Evolutionary conservation across 495 filamentous ascomycete species (phyloP).

Genomic region (Opeltia flavorubescens): DNA sequence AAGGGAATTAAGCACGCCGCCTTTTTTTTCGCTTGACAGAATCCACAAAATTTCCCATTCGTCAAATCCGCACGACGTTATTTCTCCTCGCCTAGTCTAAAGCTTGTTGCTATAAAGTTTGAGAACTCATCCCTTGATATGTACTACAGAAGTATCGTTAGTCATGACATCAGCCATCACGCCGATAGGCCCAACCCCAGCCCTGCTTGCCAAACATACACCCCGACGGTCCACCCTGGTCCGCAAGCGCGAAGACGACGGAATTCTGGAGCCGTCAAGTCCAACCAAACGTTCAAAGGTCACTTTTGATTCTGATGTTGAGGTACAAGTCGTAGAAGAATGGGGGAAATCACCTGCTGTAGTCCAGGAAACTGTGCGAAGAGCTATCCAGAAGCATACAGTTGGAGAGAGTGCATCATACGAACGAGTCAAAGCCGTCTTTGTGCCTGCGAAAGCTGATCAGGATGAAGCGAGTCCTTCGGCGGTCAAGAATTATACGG

Average conservation of each 20-base stretch:
- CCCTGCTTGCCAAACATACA: constrained; percentile 3
- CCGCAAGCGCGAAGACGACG: constrained; percentile 20
- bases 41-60: too few species aligned
- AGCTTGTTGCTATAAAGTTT: neutral
- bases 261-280: constrained; percentile 26
- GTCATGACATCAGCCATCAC: neutral
- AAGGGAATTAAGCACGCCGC: neutral
- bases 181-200: neutral
- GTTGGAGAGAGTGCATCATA: constrained; percentile 58
- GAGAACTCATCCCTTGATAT: neutral
- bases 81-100: neutral
- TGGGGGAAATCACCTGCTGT: constrained; percentile 45
- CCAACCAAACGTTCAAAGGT: constrained; percentile 51
- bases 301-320: constrained; percentile 59
- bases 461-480: constrained; percentile 35
- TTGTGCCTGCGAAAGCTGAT: constrained; percentile 32
- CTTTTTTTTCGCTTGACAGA: neutral
- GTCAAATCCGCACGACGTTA: too few species aligned
- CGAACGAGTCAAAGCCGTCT: constrained; percentile 56
- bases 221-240: constrained; percentile 12
- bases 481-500: constrained; percentile 56
- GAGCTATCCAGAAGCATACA: constrained; percentile 54
- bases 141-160: neutral
- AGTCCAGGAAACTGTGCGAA: constrained; percentile 54
- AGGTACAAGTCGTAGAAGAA: constrained; percentile 43